phyloP scores from a whole-genome alignment of 108 stramenopile species.

The Aurantiochytrium sp. region DNA sequence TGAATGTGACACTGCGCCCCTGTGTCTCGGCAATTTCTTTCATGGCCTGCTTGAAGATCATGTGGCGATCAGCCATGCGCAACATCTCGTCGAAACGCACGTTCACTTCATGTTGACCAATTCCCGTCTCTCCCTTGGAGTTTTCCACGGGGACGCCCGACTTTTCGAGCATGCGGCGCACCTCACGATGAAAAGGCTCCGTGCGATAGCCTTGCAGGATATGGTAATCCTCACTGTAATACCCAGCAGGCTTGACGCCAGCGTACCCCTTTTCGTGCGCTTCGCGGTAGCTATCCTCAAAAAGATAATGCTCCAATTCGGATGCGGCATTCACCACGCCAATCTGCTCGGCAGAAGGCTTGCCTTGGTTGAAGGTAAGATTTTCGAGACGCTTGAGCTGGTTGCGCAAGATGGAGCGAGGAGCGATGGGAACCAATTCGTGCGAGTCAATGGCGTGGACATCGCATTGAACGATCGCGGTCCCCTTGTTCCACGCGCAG shows the following conservation, averaged over 20 bases:
- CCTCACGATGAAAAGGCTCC: background rate
- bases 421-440: background rate
- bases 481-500: background rate
- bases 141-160: constrained; percentile 1
- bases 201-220: background rate
- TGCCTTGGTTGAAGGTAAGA: background rate
- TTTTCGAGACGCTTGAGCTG: background rate
- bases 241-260: background rate
- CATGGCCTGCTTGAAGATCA: background rate
- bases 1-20: background rate
- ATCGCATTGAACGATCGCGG: constrained; percentile 14
- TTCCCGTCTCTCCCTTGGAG: constrained; percentile 12
- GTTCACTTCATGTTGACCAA: constrained; percentile 8
- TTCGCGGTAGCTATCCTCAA: background rate
- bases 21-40: background rate
- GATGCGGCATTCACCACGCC: background rate
- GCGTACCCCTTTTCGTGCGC: constrained; percentile 3
- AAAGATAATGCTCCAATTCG: constrained; percentile 8
- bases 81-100: background rate
- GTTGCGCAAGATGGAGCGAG: background rate
- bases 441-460: background rate
- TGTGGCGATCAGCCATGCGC: background rate
- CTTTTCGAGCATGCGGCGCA: background rate
- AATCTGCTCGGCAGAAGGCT: background rate
- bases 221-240: constrained; percentile 17